These are phyloP conservation scores for Lactarius deliciosus DNA, from an alignment of 768 basidiomycete species.

Conservation along the genomic window DNA sequence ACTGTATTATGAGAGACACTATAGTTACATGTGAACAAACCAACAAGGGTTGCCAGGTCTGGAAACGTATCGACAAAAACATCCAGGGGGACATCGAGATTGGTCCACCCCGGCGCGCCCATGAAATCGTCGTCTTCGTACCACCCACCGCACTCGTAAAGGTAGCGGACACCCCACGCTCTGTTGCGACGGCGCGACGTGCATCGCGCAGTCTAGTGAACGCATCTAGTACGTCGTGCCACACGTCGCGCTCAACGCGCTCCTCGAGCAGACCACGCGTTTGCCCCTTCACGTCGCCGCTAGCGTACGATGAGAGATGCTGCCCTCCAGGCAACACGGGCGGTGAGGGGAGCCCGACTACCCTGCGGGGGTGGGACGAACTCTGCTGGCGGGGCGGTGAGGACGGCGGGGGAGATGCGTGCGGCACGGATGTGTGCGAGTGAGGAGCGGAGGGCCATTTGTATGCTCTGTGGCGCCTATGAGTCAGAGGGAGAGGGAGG, in stretches of 20 bases:
- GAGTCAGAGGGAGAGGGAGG: slow-evolving; percentile 3
- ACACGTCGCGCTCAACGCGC: slow-evolving; percentile 52
- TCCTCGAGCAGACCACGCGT: slow-evolving; percentile 60
- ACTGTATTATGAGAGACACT: background rate
- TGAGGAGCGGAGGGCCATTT: slow-evolving; percentile 71
- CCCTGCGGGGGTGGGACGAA: slow-evolving; percentile 79
- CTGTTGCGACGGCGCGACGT: background rate
- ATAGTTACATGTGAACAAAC: background rate
- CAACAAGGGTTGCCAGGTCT: background rate
- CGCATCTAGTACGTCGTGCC: slow-evolving; percentile 70
- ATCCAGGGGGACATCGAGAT: background rate
- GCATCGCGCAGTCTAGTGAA: slow-evolving; percentile 38
- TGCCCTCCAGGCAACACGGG: background rate
- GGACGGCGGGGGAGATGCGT: slow-evolving; percentile 84
- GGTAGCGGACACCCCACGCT: background rate
- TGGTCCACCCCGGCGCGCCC: background rate
- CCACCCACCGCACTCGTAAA: background rate
- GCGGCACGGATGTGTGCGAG: slow-evolving; percentile 80
- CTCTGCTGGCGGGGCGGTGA: slow-evolving; percentile 69
- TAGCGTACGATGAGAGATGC: slow-evolving; percentile 22
- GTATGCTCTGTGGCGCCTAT: slow-evolving; percentile 53
- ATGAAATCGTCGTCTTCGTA: background rate
- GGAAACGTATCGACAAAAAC: background rate
- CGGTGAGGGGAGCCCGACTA: slow-evolving; percentile 58
- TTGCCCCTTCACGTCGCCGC: slow-evolving; percentile 28